These are phyloP conservation scores for Anisogramma anomala DNA, from an alignment of 2,329 filamentous ascomycete genomes.

Conservation along the genomic window DNA sequence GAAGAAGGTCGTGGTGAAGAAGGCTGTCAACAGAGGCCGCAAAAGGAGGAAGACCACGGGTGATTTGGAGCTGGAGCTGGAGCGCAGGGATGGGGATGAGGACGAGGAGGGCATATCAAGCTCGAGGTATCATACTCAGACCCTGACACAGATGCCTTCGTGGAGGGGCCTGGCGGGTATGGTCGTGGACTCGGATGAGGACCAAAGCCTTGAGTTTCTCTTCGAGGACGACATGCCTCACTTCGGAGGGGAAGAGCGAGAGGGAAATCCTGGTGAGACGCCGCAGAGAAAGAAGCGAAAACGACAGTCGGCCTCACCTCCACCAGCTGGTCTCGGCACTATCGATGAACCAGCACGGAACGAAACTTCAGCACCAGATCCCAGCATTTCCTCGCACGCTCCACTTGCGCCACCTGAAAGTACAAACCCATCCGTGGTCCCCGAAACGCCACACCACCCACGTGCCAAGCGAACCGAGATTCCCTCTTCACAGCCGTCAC, in stretches of 20 bases:
- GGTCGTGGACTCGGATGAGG: slow-evolving; percentile 18
- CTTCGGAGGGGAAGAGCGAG: background rate
- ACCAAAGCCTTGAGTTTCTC: slow-evolving; percentile 13
- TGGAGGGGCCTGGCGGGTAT: slow-evolving; percentile 13
- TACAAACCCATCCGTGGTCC: slow-evolving; percentile 23
- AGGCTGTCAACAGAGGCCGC: background rate
- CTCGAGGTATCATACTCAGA: slow-evolving; percentile 24
- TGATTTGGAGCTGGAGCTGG: background rate
- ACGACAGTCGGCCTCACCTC: background rate
- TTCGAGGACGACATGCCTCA: background rate
- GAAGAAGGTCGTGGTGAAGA: background rate
- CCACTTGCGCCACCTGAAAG: background rate
- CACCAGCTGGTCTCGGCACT: no score
- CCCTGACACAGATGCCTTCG: slow-evolving; percentile 24
- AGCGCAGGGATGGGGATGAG: slow-evolving; percentile 17
- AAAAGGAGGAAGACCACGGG: slow-evolving; percentile 6
- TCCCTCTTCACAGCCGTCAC: slow-evolving; percentile 34
- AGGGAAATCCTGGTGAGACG: background rate
- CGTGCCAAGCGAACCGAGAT: slow-evolving; percentile 24
- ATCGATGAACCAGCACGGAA: background rate
- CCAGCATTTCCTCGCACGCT: background rate
- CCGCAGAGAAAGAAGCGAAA: slow-evolving; percentile 6
- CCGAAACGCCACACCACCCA: slow-evolving; percentile 27
- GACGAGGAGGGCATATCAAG: slow-evolving; percentile 17
- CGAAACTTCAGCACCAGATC: no score